Percentiles rank a stretch among this genome's conserved stretches.
Conservation (phyloP, 2,329 filamentous ascomycete genomes). For the Ophiocordyceps camponoti-rufipedis region DNA sequence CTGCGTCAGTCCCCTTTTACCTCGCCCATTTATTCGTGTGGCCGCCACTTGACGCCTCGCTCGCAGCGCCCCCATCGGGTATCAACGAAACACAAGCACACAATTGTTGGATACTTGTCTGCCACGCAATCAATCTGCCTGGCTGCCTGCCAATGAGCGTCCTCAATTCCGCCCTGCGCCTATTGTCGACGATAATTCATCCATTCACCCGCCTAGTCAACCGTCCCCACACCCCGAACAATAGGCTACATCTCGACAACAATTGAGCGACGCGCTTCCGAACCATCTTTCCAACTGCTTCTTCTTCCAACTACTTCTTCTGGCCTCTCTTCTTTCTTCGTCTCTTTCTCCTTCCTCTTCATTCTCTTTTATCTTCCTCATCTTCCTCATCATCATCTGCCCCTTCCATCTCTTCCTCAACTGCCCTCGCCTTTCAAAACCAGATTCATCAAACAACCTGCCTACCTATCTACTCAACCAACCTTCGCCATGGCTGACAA, state of each 20-base stretch:
- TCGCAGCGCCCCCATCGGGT: conserved; percentile 5
- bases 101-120: background rate
- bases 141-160: background rate
- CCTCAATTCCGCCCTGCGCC: background rate
- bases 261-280: background rate
- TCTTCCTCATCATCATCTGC: background rate
- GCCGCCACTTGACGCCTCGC: conserved; percentile 4
- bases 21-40: background rate
- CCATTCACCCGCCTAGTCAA: background rate
- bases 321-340: background rate
- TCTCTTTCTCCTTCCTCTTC: background rate
- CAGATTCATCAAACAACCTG: background rate
- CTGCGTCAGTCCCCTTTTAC: conserved; percentile 1
- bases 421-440: no score
- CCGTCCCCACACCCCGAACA: background rate
- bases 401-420: background rate
- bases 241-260: background rate
- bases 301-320: background rate
- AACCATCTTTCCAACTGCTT: background rate
- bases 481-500: conserved; percentile 16
- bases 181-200: background rate
- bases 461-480: background rate
- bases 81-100: conserved; percentile 3
- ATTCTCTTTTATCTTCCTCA: background rate
- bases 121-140: background rate